Evolutionary conservation across 2,329 filamentous ascomycete species (phyloP), one percentile per base, ranked within the genome.

Genomic region (Knoxdaviesia proteae): DNA sequence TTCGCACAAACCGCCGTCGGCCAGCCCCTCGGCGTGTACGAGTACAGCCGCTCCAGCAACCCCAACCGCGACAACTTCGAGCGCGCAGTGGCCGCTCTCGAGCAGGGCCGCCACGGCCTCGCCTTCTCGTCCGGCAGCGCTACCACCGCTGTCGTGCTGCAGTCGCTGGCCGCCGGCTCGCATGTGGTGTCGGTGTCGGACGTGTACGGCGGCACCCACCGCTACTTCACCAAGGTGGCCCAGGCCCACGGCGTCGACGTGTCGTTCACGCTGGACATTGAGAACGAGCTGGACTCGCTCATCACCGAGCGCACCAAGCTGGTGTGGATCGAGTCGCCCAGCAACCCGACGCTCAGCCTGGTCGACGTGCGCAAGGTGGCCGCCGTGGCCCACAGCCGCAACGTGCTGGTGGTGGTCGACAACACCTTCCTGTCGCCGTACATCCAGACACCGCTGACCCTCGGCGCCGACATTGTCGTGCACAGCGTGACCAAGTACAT

Each of bases 401-500:
- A 87, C 47, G 84, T 96, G 54, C 69, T 84, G 56, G 90, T 98
- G 38, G 90, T 98, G n/a, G 90, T 98, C 37, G 90, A 98, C 67
- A 98, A 98, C 67, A 98, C 90, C 20, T 98, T 98, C 68, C 69
- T 96, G 56, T 88, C 81, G 47, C 90, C 90, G 33, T 98, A 96
- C 59, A 73, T 98, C 40, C 90, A 98, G 64, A 96, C 94, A 62
- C 90, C 90, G 4, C 75, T 98, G 44, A 80, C 92, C 56, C 84
- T 88, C 57, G 90, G 90, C 52, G 90, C 90, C 51, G 90, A 98
- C 60, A 87, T 96, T 49, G 88, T 96, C 50, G 81, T 96, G 38
- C 88, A 96, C 69, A 87, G 79, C 44, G 90, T 98, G 44, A 98
- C 90, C 38, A 98, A 98, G 65, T 98, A 96, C 65, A 96, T 98